Evolutionary conservation across 176 grass and related monocot species (phyloP), one percentile per base, ranked within the genome.

Genomic region (Microstegium vimineum): DNA sequence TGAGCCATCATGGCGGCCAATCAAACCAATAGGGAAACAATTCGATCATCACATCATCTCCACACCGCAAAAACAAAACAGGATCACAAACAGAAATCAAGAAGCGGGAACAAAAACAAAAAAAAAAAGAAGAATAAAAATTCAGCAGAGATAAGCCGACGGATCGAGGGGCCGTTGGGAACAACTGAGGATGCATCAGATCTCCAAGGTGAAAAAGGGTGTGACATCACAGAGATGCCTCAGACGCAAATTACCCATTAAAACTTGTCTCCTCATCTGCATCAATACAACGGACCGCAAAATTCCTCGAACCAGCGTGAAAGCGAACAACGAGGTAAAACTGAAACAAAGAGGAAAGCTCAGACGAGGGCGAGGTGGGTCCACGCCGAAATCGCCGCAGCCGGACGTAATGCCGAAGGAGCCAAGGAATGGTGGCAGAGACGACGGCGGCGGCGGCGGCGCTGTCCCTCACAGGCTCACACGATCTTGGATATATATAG

Each of bases 1-100:
- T 80, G 45, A 60, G 76, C 76, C 75, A 89, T 89, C 87, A 89
- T 84, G 5, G 20, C 38, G 17, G 87, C 76, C 82, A 47, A 33
- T 89, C 87, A 84, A 89, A 89, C 87, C 87, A 89, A 89, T 89
- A 89, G 82, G 87, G 87, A 84, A 89, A 75, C 63, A 80, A 62
- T 80, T 16, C 46, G 45, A 66, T 84, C 87, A 49, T 89, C 87
- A 89, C 74, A 1, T 69, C 60, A 84, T 60, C 86, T 46, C 37
- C 15, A 1, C 12, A 4, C 32, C 2, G 54, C n/a, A 57, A 57
- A n/a, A 23, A 57, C 2, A 66, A n/a, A 51, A 18, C 1, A 18
- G 14, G 5, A 52, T 2, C 17, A 52, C 4, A 15, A 15, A 30
- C 11, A 5, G 4, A 30, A 6, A 62, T 10, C 3, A 13, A 61